Base-by-base conservation (phyloP, 1,139 yeast genomes). In the Scheffersomyces parashehatae region DNA sequence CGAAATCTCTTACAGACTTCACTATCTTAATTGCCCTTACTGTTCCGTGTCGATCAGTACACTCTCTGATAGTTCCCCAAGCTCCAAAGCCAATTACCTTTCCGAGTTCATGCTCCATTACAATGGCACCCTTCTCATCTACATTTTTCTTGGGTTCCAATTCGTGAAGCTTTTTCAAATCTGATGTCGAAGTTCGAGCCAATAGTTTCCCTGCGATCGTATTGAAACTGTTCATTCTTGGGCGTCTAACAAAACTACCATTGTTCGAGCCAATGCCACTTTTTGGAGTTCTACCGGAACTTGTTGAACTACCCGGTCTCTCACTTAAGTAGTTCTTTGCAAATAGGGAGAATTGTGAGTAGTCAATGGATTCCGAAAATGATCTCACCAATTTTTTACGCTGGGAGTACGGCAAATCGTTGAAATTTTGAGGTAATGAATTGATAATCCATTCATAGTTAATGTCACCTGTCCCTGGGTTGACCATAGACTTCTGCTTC, bases 61-160 rank as follows among this genome's bases (percentile, higher is more conserved):
- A 88, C 60, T 87, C 95, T 47, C 96, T 70, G n/a, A 91, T 86
- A 29, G 86, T 79, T 3, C 96, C 95, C 86, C 95, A 90, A 0
- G 97, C 96, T 8, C 98, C 98, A 58, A 80, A 81, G 0, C 97
- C 97, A 50, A 90, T 83, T n/a, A 85, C 78, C 52, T 81, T 82
- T 0, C 96, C 96, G 35, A 86, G 59, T 35, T 69, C 77, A 65
- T 83, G 81, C 9, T 76, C 80, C 69, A 84, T 56, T 0, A 85
- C 78, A 9, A 73, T 55, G 5, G 85, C 82, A 0, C 89, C 91
- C 47, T 75, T 74, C 49, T 82, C 87, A 54, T 83, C 86, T 1
- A 71, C 71, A 51, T 74, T 71, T 14, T 49, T 51, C 43, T 73
- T 72, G 15, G 60, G 67, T 28, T 40, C 33, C 30, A 58, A 61